Base-by-base conservation (phyloP, 176 grass and related monocot species). In the Phoenix dactylifera region DNA sequence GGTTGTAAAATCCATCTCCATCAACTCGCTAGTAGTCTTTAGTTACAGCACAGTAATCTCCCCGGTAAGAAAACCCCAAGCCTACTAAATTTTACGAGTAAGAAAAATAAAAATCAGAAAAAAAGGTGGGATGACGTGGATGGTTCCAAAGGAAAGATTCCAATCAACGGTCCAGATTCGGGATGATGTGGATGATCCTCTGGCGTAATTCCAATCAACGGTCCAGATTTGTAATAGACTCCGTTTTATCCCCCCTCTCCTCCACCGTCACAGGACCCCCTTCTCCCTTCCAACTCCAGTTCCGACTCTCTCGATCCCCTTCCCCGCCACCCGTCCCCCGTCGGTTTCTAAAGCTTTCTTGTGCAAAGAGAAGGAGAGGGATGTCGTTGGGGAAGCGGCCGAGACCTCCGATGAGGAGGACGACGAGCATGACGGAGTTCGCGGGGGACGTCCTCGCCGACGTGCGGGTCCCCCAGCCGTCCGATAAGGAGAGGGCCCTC, bases 351-450 rank as follows among this genome's bases (percentile, higher is more conserved):
- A 44, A 44, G 35, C 35, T 44, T 49, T 28, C 28, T 12, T 49
- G 15, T 24, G 17, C 29, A 50, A 55, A 50, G 49, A 58, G 39
- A 16, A 54, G 24, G 28, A 7, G 70, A 12, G 49, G 49, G 72
- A 63, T 52, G 53, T 64, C 71, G 77, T 63, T 84, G 71, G 86
- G 86, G 35, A 95, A 95, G 81, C 85, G 85, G 50, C 72, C 60
- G 58, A 44, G 85, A 72, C 72, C 56, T 24, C 1, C 77, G 22
- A 79, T 95, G 72, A 74, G 24, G 57, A 71, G 76, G 35, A 80
- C 75, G 28, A 64, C 76, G 15, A 95, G 89, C 69, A 48, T 72
- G 85, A 65, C 66, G 57, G 80, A 78, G 52, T 39, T 72, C 53
- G 22, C 65, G 25, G 52, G 53, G 14, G 57, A 35, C 57, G 24